Evolutionary conservation across 805 yeast genomes (phyloP), one percentile per base, ranked within the genome.

Genomic region (Priceomyces medius): DNA sequence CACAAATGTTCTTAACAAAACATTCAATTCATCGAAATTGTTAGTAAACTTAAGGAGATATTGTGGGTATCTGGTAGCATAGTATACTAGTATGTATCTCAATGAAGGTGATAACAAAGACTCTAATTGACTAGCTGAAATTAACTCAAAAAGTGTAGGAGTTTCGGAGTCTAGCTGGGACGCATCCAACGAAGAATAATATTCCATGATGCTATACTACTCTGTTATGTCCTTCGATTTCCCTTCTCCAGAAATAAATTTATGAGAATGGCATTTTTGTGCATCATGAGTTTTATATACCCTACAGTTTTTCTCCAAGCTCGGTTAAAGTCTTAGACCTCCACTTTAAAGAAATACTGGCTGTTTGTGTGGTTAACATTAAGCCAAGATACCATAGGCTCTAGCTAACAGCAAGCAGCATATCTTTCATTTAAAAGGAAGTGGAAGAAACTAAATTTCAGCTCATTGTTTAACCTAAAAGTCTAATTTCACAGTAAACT

Each of bases 71-170:
- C 80, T 71, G 46, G 81, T 81, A 1, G 96, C 85, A 60, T 86
- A 87, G 55, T 88, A 88, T 4, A 87, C 87, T 13, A 91, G 61
- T 7, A 91, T 73, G 61, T 82, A 90, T 42, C 96, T 66, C 16
- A 89, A 58, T 0, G 97, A 86, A 0, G 97, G 96, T 0, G 95
- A 81, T 24, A 91, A 66, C 42, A 91, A 71, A 2, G 76, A 68
- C 44, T 87, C 88, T 19, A 91, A 73, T 63, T 91, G 96, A 44
- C 77, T 74, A 0, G 96, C 79, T 0, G 97, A 88, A 9, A 88
- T 68, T 37, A 91, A 75, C 68, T 91, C 99, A 61, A 90, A 91
- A 2, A 91, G 68, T 0, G 97, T 89, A 1, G 98, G 98, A 2
- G 82, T 74, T 40, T 79, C 83, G 2, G 83, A 72, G 53, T 86